These are phyloP conservation scores for Cladosporium colombiae DNA, from an alignment of 2,329 filamentous ascomycete species.

Conservation along the genomic window DNA sequence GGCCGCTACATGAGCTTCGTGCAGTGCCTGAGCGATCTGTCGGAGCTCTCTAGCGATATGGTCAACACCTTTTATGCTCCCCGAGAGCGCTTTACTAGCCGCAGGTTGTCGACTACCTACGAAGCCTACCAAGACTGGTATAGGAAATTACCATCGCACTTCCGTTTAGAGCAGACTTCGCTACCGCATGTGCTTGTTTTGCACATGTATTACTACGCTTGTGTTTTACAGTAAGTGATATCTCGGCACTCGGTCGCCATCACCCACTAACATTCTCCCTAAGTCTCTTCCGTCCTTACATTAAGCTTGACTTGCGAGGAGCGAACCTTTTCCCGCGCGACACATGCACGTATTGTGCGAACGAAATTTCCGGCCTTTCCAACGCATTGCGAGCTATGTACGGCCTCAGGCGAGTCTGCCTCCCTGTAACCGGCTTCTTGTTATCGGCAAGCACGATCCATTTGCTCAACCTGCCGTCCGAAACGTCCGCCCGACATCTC, in stretches of 20 bases:
- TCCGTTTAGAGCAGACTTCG: slow-evolving; percentile 67
- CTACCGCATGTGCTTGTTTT: slow-evolving; percentile 72
- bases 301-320: slow-evolving; percentile 60
- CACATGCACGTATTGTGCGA: slow-evolving; percentile 58
- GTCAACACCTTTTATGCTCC: slow-evolving; percentile 73
- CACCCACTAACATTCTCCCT: slow-evolving; percentile 51
- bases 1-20: slow-evolving; percentile 53
- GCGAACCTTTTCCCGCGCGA: slow-evolving; percentile 65
- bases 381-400: slow-evolving; percentile 48
- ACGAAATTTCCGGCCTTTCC: slow-evolving; percentile 46
- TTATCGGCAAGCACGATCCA: slow-evolving; percentile 48
- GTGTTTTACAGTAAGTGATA: slow-evolving; percentile 60
- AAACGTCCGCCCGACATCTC: slow-evolving; percentile 41
- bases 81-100: slow-evolving; percentile 63
- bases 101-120: slow-evolving; percentile 64
- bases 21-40: slow-evolving; percentile 66
- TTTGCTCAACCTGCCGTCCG: slow-evolving; percentile 45
- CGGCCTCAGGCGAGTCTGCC: slow-evolving; percentile 42
- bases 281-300: slow-evolving; percentile 72
- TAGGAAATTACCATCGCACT: slow-evolving; percentile 62
- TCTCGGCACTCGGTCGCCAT: background rate
- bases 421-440: slow-evolving; percentile 43
- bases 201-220: slow-evolving; percentile 41
- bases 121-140: slow-evolving; percentile 73
- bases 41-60: slow-evolving; percentile 71